Evolutionary conservation across 2,329 filamentous ascomycete genomes (phyloP).

Genomic region (Bipolaris cookei): DNA sequence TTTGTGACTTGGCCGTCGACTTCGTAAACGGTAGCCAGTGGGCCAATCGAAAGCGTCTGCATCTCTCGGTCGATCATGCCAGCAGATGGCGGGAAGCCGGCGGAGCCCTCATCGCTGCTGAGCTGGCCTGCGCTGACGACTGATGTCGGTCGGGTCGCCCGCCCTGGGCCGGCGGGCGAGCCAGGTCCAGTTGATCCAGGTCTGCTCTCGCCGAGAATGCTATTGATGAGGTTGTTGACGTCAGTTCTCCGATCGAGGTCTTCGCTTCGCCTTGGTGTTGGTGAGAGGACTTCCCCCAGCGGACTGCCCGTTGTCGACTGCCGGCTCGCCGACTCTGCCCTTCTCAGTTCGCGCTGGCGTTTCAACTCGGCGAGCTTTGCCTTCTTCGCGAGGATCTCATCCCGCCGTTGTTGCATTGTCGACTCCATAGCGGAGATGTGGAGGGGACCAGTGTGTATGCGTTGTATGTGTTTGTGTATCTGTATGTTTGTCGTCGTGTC

Average conservation of each 20-base stretch:
- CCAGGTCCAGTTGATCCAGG: conserved; percentile 69
- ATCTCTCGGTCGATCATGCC: conserved; percentile 53
- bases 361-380: conserved; percentile 97
- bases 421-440: conserved; percentile 37
- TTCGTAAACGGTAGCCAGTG: conserved; percentile 80
- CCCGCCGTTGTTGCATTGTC: conserved; percentile 81
- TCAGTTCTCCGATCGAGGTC: conserved; percentile 68
- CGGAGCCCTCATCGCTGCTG: conserved; percentile 67
- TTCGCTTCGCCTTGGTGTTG: conserved; percentile 69
- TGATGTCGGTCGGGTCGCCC: conserved; percentile 80
- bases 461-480: not conserved
- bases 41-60: conserved; percentile 75
- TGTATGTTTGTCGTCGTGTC: not conserved
- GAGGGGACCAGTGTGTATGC: conserved; percentile 5
- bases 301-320: conserved; percentile 66
- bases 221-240: conserved; percentile 85
- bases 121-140: conserved; percentile 81
- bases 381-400: conserved; percentile 96
- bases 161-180: conserved; percentile 51
- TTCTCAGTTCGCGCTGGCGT: conserved; percentile 83
- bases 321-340: conserved; percentile 73
- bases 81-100: conserved; percentile 23
- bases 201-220: conserved; percentile 78
- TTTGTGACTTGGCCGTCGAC: conserved; percentile 76
- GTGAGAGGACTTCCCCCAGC: conserved; percentile 73